These are phyloP conservation scores for Macrophomina phaseolina DNA, from an alignment of 2,329 filamentous ascomycete species.

Conservation along the genomic window DNA sequence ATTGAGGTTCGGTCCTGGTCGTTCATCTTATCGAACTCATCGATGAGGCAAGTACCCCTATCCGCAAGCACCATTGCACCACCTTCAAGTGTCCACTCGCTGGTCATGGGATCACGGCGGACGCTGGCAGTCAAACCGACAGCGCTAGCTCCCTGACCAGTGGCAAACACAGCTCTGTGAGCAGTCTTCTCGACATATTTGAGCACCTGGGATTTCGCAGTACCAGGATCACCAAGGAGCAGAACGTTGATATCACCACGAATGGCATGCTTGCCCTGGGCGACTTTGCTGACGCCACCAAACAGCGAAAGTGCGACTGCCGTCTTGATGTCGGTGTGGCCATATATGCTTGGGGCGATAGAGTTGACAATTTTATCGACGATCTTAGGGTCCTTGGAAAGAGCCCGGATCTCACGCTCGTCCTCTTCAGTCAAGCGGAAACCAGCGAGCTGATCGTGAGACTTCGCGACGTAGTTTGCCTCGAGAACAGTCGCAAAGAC, in stretches of 20 bases:
- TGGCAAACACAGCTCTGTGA: slow-evolving; percentile 97
- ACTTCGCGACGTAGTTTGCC: slow-evolving; percentile 96
- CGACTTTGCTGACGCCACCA: slow-evolving; percentile 88
- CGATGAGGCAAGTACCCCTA: slow-evolving; percentile 95
- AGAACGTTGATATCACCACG: slow-evolving; percentile 98
- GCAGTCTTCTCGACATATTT: slow-evolving; percentile 98
- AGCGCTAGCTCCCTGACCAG: slow-evolving; percentile 95
- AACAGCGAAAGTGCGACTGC: slow-evolving; percentile 93
- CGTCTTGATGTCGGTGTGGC: slow-evolving; percentile 96
- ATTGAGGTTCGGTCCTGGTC: slow-evolving; percentile 98
- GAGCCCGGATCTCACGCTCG: slow-evolving; percentile 83
- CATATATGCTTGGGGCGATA: slow-evolving; percentile 96
- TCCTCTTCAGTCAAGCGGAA: slow-evolving; percentile 96
- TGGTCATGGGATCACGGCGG: slow-evolving; percentile 86
- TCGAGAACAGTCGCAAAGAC: slow-evolving; percentile 98
- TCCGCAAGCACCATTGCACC: slow-evolving; percentile 98
- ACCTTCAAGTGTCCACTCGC: slow-evolving; percentile 97
- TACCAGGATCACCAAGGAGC: slow-evolving; percentile 95
- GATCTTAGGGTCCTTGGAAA: slow-evolving; percentile 89
- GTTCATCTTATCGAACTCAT: slow-evolving; percentile 99
- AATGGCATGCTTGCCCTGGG: slow-evolving; percentile 87
- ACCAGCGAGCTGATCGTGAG: slow-evolving; percentile 95
- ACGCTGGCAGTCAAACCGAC: slow-evolving; percentile 97
- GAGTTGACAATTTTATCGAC: slow-evolving; percentile 91
- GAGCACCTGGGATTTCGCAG: slow-evolving; percentile 93